Percentiles rank a stretch among this genome's conserved stretches.
Conservation (phyloP, 1,139 yeast species). For the Diutina catenulata region DNA sequence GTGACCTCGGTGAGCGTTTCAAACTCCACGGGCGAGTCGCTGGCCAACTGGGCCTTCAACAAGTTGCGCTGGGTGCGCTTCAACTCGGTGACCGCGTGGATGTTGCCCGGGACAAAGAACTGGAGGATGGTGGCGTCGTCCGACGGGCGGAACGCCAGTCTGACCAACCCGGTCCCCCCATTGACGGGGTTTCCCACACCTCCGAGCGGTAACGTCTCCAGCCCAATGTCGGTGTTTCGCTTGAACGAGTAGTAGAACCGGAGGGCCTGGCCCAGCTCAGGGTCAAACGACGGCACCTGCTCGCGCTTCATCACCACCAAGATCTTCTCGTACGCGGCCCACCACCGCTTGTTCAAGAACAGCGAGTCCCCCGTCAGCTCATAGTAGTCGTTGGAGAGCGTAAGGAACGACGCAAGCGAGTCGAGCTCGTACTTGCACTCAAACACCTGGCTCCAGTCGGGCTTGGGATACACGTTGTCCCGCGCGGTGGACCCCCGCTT, state of each 20-base stretch:
- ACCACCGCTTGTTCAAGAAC: conserved; percentile 47
- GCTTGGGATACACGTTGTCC: conserved; percentile 59
- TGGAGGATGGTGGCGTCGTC: conserved; percentile 81
- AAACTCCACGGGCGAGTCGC: conserved; percentile 5
- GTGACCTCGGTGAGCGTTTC: conserved; percentile 10
- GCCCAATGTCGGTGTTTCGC: conserved; percentile 61
- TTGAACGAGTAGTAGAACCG: conserved; percentile 54
- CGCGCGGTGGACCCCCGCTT: conserved; percentile 40
- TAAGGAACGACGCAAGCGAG: conserved; percentile 71
- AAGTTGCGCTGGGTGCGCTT: conserved; percentile 16
- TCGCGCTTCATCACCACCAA: conserved; percentile 49
- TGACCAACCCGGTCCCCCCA: conserved; percentile 52
- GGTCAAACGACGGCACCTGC: conserved; percentile 49
- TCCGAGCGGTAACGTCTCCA: conserved; percentile 67
- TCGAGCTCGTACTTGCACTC: conserved; percentile 89
- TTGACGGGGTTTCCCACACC: conserved; percentile 84
- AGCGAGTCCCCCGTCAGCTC: conserved; percentile 38
- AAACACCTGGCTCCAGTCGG: conserved; percentile 62
- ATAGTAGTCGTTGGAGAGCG: conserved; percentile 61
- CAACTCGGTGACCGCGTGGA: conserved; percentile 61
- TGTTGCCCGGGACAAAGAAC: conserved; percentile 78
- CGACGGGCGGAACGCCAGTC: conserved; percentile 87
- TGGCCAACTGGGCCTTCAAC: conserved; percentile 8
- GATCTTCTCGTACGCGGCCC: conserved; percentile 42
- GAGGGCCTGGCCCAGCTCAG: conserved; percentile 38